A percentile compares a stretch with the other conserved stretches of the same genome.
These are phyloP conservation scores for Fragilariopsis cylindrus DNA, from an alignment of 108 stramenopile species.

Conservation along the genomic window DNA sequence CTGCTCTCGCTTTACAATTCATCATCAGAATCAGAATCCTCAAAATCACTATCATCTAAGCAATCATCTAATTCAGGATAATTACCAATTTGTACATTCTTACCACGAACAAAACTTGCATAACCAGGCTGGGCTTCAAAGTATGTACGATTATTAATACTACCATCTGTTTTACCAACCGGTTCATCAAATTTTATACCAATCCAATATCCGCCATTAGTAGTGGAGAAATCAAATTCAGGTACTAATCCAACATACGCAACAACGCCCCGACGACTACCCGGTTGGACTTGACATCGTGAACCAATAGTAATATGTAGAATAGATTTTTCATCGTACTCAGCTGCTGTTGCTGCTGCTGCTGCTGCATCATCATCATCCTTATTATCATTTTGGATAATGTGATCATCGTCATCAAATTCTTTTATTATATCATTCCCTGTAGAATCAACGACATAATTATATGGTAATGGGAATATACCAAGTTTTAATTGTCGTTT, in stretches of 20 bases:
- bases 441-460: conserved; percentile 61
- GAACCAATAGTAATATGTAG: conserved; percentile 60
- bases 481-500: conserved; percentile 57
- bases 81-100: conserved; percentile 79
- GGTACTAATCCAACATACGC: conserved; percentile 80
- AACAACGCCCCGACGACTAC: conserved; percentile 83
- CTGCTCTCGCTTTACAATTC: background rate
- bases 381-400: background rate
- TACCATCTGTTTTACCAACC: conserved; percentile 87
- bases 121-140: conserved; percentile 65
- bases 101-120: conserved; percentile 79
- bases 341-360: background rate
- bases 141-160: conserved; percentile 50
- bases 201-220: conserved; percentile 63
- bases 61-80: conserved; percentile 83
- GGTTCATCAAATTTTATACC: conserved; percentile 97
- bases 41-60: conserved; percentile 54
- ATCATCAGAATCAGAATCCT: conserved; percentile 26
- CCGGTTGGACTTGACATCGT: conserved; percentile 94
- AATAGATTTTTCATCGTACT: conserved; percentile 22
- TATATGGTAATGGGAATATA: conserved; percentile 47
- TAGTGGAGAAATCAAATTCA: conserved; percentile 66
- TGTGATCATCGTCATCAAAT: conserved; percentile 27
- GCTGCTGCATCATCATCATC: background rate
- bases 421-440: conserved; percentile 49